Conservation (phyloP, 257 asterid species). For the Gynochthodes officinalis region DNA sequence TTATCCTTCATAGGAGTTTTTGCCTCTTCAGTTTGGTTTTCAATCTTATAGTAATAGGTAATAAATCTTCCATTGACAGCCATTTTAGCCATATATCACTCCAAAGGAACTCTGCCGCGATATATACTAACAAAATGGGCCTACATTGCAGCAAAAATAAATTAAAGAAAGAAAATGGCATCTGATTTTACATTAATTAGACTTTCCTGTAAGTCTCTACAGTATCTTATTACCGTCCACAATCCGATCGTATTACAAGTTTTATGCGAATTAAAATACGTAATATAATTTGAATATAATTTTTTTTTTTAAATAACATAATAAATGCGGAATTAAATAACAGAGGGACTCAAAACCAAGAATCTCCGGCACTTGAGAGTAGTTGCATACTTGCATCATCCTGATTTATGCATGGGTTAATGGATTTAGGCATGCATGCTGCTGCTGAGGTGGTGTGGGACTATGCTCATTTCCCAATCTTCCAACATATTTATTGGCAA, state of each 20-base stretch:
- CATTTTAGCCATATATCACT: no score
- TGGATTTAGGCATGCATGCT: no score
- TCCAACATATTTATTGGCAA: slow-evolving; percentile 20
- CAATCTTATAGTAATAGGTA: neutral
- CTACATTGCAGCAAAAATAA: neutral
- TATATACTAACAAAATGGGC: no score
- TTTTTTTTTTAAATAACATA: no score
- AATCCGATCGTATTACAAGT: no score
- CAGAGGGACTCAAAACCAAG: neutral
- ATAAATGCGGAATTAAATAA: neutral
- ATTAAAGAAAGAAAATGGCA: neutral
- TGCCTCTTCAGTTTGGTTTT: no score
- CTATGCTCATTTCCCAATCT: neutral
- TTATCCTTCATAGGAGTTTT: neutral
- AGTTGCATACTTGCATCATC: no score
- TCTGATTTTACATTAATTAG: neutral
- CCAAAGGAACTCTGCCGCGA: neutral
- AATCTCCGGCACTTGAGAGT: slow-evolving; percentile 4
- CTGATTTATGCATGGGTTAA: no score
- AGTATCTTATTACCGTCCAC: neutral
- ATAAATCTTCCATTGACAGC: no score
- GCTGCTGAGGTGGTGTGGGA: neutral
- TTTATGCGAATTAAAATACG: no score
- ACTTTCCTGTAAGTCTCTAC: no score
- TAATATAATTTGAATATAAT: no score